Base-by-base conservation (phyloP, 805 yeast species). In the Candida orba region DNA sequence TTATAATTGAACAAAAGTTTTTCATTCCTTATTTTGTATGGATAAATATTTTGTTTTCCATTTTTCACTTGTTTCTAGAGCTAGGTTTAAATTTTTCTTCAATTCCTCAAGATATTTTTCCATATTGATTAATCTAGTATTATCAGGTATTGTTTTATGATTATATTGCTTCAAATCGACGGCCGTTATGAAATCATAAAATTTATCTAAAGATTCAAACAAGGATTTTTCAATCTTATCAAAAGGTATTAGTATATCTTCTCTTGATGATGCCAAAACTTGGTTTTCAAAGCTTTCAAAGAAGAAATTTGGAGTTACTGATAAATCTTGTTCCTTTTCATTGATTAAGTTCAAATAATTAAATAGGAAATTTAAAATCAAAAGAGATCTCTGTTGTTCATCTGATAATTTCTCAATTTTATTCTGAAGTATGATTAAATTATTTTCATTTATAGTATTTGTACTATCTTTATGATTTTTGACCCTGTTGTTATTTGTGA, bases 51-150 rank as follows among this genome's bases (percentile, higher is more conserved):
- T 51, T 18, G 41, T 41, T 14, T 50, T 54, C 63, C 61, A 59
- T 38, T 54, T 56, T 29, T 58, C 60, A 39, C 54, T 57, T 7
- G 52, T 51, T 30, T 54, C 61, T 39, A 54, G 44, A 15, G 59
- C 57, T 6, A 40, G 39, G 1, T 44, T 45, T 27, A 59, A 41
- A 39, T 52, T 56, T 20, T 37, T 34, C 8, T 43, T 46, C 39
- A 59, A 43, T 6, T 31, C n/a, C 1, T 39, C 39, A 9, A 55
- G 42, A 17, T 50, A 51, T 7, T 35, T 35, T n/a, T 52, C 40
- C 24, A 57, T 41, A n/a, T 37, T 39, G 2, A 6, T 34, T 2
- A 48, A 41, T 25, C 32, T 49, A 4, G 33, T 37, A 34, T 44
- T 43, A 8, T 29, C 30, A 8, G n/a, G 10, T 10, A 23, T 24